Evolutionary conservation across 2,329 filamentous ascomycete species (phyloP).

Genomic region (Fusarium neocosmosporiellum): DNA sequence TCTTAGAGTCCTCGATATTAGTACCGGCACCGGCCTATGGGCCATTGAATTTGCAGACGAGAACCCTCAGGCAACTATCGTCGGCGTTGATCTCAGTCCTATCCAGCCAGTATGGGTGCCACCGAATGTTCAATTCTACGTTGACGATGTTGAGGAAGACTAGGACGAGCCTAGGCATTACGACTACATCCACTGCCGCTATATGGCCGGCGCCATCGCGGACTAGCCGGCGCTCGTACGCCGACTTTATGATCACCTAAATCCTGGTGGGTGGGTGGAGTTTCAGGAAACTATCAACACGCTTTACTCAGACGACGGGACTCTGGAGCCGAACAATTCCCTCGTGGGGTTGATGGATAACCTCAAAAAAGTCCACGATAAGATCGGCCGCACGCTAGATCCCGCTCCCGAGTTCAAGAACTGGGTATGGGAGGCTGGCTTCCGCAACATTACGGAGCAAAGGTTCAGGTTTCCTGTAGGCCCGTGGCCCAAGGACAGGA

Average conservation of each 20-base stretch:
- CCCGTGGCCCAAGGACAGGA: no score
- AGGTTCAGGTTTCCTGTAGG: no score
- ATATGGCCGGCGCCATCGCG: conserved; percentile 33
- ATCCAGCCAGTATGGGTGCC: conserved; percentile 34
- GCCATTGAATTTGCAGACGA: conserved; percentile 40
- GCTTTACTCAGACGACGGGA: no score
- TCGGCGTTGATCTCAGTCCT: conserved; percentile 33
- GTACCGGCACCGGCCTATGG: conserved; percentile 42
- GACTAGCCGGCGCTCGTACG: conserved; percentile 35
- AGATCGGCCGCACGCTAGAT: no score
- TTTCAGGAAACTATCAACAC: no score
- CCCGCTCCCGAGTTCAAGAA: no score
- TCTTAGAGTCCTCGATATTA: conserved; percentile 37
- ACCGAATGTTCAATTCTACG: conserved; percentile 37
- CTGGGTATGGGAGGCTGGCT: no score
- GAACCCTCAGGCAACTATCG: conserved; percentile 18
- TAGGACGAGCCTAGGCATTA: conserved; percentile 37
- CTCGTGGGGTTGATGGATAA: no score
- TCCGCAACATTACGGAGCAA: no score
- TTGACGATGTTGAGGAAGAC: conserved; percentile 39
- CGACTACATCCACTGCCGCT: conserved; percentile 39
- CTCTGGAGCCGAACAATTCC: no score
- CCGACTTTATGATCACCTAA: conserved; percentile 32
- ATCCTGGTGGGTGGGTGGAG: conserved; percentile 38
- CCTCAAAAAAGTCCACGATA: no score